A percentile compares a stretch with the other conserved stretches of the same genome.
Conservation (phyloP, 2,329 filamentous ascomycete species). For the Cladobotryum mycophilum region DNA sequence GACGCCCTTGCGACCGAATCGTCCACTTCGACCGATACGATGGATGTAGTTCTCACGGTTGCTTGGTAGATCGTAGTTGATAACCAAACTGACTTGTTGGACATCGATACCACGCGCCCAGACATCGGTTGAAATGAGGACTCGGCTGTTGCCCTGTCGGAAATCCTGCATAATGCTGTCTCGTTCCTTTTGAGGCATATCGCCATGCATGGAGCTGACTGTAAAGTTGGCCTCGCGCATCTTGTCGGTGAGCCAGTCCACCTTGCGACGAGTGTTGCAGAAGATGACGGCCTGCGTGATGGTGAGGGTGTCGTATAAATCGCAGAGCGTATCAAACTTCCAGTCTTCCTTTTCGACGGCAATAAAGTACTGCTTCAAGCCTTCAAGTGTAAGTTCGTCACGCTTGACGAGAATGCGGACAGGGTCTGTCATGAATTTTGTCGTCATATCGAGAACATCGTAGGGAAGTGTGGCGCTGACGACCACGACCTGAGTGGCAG, state of each 20-base stretch:
- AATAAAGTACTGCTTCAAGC: slow-evolving; percentile 98
- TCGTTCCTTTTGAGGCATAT: slow-evolving; percentile 97
- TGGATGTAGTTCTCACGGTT: slow-evolving; percentile 99
- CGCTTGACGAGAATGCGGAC: slow-evolving; percentile 96
- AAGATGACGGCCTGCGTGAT: slow-evolving; percentile 99
- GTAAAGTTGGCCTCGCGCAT: slow-evolving; percentile 99
- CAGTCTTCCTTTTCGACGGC: slow-evolving; percentile 99
- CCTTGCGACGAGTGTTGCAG: slow-evolving; percentile 98
- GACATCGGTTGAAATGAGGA: slow-evolving; percentile 94
- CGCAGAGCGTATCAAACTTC: slow-evolving; percentile 98
- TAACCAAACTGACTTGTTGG: slow-evolving; percentile 94
- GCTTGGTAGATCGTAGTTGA: slow-evolving; percentile 97
- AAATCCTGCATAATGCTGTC: slow-evolving; percentile 99
- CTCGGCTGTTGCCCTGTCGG: slow-evolving; percentile 89
- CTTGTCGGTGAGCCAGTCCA: slow-evolving; percentile 99
- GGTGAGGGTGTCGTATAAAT: slow-evolving; percentile 96
- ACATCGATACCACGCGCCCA: slow-evolving; percentile 99
- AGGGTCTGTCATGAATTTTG: slow-evolving; percentile 99
- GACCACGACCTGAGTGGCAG: slow-evolving; percentile 96
- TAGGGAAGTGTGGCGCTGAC: slow-evolving; percentile 95
- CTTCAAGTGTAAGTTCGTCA: slow-evolving; percentile 96
- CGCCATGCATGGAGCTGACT: slow-evolving; percentile 96
- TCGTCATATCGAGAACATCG: slow-evolving; percentile 98
- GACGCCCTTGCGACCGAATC: slow-evolving; percentile 96
- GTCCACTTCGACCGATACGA: slow-evolving; percentile 89